Conservation (phyloP, 1,139 yeast genomes). For the Candida labiduridarum region DNA sequence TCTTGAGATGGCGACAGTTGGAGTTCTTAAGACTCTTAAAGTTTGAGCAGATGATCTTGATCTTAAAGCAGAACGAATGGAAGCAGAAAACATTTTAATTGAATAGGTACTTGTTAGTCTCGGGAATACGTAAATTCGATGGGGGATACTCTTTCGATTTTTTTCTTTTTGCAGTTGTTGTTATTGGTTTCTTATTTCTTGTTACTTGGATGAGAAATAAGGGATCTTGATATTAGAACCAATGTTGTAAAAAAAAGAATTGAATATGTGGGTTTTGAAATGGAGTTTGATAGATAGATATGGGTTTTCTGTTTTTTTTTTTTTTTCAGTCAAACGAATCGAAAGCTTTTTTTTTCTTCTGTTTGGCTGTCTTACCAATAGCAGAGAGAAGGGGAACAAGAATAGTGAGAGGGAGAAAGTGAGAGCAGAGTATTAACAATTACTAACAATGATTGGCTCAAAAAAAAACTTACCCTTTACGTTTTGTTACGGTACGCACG, state of each 20-base stretch:
- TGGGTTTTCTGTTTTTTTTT: too few relatives aligned
- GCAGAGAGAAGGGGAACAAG: not conserved
- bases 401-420: not conserved
- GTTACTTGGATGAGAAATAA: too few relatives aligned
- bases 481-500: too few relatives aligned
- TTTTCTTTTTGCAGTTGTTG: too few relatives aligned
- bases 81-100: slow-evolving; percentile 45
- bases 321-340: too few relatives aligned
- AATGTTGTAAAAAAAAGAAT: too few relatives aligned
- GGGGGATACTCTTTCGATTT: not conserved
- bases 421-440: not conserved
- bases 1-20: slow-evolving; percentile 22
- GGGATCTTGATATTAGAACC: too few relatives aligned
- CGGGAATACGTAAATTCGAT: not conserved
- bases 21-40: slow-evolving; percentile 24
- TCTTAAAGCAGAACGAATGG: slow-evolving; percentile 58
- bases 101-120: not conserved
- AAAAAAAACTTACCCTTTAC: too few relatives aligned
- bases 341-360: not conserved
- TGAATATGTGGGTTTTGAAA: too few relatives aligned
- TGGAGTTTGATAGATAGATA: too few relatives aligned
- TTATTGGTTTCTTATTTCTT: too few relatives aligned
- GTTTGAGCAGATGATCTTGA: slow-evolving; percentile 35
- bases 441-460: slow-evolving; percentile 7
- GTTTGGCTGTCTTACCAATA: not conserved